Evolutionary conservation across 306 rosid species (phyloP).

Genomic region (Lagenaria siceraria): DNA sequence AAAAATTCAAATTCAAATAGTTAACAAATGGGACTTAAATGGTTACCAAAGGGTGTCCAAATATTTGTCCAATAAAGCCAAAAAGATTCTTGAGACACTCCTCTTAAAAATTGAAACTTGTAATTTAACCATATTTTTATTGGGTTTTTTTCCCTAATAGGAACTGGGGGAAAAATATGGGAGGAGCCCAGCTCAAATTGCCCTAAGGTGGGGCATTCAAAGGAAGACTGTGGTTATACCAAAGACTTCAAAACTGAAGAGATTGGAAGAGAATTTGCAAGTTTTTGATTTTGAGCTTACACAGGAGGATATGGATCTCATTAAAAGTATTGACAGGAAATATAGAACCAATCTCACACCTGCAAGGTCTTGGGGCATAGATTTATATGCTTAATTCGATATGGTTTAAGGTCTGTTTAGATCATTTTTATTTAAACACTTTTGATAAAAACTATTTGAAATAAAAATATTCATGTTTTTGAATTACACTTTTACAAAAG

Average conservation of each 20-base stretch:
- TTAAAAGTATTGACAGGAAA: conserved; percentile 41
- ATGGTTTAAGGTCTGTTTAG: no score
- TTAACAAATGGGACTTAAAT: no score
- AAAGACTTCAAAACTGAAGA: conserved; percentile 60
- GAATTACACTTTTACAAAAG: no score
- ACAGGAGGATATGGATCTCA: conserved; percentile 54
- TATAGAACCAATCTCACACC: conserved; percentile 53
- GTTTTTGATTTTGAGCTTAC: conserved; percentile 55
- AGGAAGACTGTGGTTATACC: conserved; percentile 67
- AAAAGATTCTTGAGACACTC: no score
- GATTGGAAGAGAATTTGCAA: conserved; percentile 66
- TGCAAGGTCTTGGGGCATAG: conserved; percentile 68
- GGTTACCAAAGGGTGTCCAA: no score
- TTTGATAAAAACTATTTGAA: no score
- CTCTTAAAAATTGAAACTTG: no score
- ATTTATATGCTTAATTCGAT: conserved; percentile 41
- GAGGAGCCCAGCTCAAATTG: conserved; percentile 55
- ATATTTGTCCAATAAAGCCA: no score
- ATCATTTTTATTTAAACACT: no score
- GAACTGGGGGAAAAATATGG: conserved; percentile 57
- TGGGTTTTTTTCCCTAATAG: conserved; percentile 13
- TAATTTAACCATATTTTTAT: no score
- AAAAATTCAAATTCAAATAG: no score
- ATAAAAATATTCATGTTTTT: no score
- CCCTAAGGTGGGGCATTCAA: conserved; percentile 75